Evolutionary conservation across 371 early-diverging fungal genomes (phyloP).

Genomic region (Batkoa obscura): DNA sequence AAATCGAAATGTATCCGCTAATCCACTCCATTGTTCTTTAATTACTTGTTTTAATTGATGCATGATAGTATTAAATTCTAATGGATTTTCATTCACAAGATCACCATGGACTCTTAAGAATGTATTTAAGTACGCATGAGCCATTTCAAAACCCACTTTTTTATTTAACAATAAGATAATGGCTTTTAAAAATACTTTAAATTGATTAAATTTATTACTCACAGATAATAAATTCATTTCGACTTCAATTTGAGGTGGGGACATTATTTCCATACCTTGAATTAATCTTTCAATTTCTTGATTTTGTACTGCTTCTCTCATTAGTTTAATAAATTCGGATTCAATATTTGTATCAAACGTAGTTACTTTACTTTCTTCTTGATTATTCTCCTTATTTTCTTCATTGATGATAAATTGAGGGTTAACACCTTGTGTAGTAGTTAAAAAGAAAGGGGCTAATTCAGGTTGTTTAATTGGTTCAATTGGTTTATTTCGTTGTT

Average conservation of each 20-base stretch:
- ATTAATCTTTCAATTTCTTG: constrained; percentile 21
- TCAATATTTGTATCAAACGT: constrained; percentile 25
- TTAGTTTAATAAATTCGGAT: constrained; percentile 7
- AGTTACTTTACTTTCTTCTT: constrained; percentile 34
- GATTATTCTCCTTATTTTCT: constrained; percentile 17
- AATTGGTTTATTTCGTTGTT: constrained; percentile 81
- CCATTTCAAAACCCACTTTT: constrained; percentile 66
- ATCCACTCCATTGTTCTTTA: constrained; percentile 8
- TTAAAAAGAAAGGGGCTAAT: constrained; percentile 83
- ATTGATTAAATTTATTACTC: constrained; percentile 28
- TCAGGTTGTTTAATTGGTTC: constrained; percentile 75
- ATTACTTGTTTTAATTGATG: neutral
- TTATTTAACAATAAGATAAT: constrained; percentile 31
- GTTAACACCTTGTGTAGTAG: constrained; percentile 47
- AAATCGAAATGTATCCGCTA: neutral
- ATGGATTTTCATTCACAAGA: constrained; percentile 38
- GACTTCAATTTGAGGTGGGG: constrained; percentile 67
- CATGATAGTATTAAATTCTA: constrained; percentile 13
- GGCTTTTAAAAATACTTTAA: constrained; percentile 39
- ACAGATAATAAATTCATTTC: constrained; percentile 59
- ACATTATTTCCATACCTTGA: constrained; percentile 41
- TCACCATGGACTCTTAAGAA: constrained; percentile 64
- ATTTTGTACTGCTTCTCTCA: constrained; percentile 13
- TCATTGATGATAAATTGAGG: constrained; percentile 36
- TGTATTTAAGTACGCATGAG: constrained; percentile 56